Base-by-base conservation (phyloP, 768 basidiomycete genomes). In the Termitomyces sp. region DNA sequence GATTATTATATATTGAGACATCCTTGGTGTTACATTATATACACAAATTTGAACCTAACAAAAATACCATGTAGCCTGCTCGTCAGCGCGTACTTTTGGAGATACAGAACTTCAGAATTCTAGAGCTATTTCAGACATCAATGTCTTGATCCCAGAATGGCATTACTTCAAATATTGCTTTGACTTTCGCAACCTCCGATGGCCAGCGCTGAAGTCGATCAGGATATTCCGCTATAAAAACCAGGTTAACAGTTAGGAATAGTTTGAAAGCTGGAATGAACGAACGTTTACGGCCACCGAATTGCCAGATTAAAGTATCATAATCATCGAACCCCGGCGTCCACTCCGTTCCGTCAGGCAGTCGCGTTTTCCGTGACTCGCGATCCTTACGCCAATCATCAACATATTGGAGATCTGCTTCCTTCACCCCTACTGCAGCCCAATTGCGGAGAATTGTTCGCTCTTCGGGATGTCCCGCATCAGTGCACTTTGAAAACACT, bases 171-270 rank as follows among this genome's bases (percentile, higher is more conserved):
- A 62, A 55, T 22, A 57, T 28, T 11, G 57, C 55, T 46, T 59
- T 67, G 51, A 51, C 61, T 45, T 65, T 65, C 9, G 62, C 58
- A 46, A 63, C 60, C 32, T 60, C 61, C 4, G 63, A 67, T 4
- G 59, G 59, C 64, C 64, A 67, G 9, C 66, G 60, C n/a, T 59
- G 59, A 20, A 67, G 59, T 18, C 38, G 55, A 45, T 65, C 57
- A 28, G 44, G 55, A 22, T 60, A 55, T 16, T 52, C 40, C 2
- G 28, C 28, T 28, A 28, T 28, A 28, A 4, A 28, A 28, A 28
- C 28, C 28, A 28, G 28, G 4, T 28, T 28, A 28, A 28, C 28
- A 28, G 4, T 28, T 28, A 4, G 2, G 28, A 28, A 28, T 2
- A 28, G 65, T 22, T 11, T 24, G 12, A 7, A 24, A 46, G 48